phyloP scores from a whole-genome alignment of 768 basidiomycete genomes.

The Clavulina sp. region DNA sequence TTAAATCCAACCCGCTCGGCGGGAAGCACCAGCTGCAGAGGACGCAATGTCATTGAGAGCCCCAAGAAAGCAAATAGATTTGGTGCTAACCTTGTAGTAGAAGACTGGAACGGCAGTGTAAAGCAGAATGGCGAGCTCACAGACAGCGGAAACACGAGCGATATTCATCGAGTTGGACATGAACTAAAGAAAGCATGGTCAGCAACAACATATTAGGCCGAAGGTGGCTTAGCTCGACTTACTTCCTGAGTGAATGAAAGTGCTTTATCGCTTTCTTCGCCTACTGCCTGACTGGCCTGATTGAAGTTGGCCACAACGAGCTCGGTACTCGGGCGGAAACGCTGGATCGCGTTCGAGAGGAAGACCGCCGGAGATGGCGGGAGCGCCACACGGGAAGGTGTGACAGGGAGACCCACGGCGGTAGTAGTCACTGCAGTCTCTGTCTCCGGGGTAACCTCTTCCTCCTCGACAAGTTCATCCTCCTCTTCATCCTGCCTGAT shows the following conservation, averaged over 20 bases:
- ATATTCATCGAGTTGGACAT: constrained; percentile 51
- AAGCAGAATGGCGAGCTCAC: constrained; percentile 39
- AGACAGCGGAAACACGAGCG: constrained; percentile 33
- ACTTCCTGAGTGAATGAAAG: not conserved
- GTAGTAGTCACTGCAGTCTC: not conserved
- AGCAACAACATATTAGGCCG: not conserved
- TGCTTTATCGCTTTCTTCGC: not conserved
- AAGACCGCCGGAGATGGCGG: not conserved
- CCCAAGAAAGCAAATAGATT: not conserved
- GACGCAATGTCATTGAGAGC: not conserved
- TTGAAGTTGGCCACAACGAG: not conserved
- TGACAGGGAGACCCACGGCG: not conserved
- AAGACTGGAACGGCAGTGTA: constrained; percentile 32
- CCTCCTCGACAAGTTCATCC: not conserved
- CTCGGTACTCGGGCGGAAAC: not conserved
- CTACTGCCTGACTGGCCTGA: not conserved
- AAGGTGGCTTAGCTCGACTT: not conserved
- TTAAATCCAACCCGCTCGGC: not conserved
- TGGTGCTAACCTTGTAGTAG: constrained; percentile 4
- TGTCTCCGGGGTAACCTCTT: not conserved
- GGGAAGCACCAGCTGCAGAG: not conserved
- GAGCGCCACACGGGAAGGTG: not conserved
- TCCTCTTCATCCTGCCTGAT: not conserved
- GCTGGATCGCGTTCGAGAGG: not conserved
- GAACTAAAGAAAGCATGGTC: constrained; percentile 21